Evolutionary conservation across 31 red algal species (phyloP).

Genomic region (Odonthalia washingtoniensis): DNA sequence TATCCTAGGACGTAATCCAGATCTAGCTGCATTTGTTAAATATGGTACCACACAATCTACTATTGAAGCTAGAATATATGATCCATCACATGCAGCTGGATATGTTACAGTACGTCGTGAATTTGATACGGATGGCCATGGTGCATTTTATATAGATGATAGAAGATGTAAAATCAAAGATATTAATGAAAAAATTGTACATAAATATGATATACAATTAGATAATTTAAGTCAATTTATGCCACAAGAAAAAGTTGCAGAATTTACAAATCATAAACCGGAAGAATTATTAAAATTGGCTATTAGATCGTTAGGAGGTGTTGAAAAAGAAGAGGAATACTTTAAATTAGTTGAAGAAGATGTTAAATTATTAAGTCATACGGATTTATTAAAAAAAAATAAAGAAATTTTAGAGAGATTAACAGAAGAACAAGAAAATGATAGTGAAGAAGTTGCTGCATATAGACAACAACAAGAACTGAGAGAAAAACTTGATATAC

Average conservation of each 20-base stretch:
- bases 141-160: slow-evolving; percentile 75
- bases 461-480: slow-evolving; percentile 49
- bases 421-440: slow-evolving; percentile 58
- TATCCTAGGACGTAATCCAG: slow-evolving; percentile 73
- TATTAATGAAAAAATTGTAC: slow-evolving; percentile 50
- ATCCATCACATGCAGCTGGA: slow-evolving; percentile 38
- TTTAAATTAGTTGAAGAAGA: slow-evolving; percentile 53
- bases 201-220: slow-evolving; percentile 89
- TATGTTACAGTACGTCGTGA: slow-evolving; percentile 45
- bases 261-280: slow-evolving; percentile 81
- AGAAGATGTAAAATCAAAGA: slow-evolving; percentile 21
- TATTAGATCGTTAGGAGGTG: slow-evolving; percentile 76
- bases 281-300: slow-evolving; percentile 79
- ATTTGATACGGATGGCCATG: slow-evolving; percentile 74
- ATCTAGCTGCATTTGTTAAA: slow-evolving; percentile 81
- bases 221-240: slow-evolving; percentile 98
- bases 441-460: slow-evolving; percentile 60
- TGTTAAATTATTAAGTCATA: slow-evolving; percentile 24
- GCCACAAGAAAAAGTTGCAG: slow-evolving; percentile 94
- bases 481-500: slow-evolving; percentile 36
- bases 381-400: slow-evolving; percentile 30
- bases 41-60: slow-evolving; percentile 68
- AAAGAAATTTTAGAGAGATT: slow-evolving; percentile 47
- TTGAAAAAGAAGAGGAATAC: slow-evolving; percentile 43
- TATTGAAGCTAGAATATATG: slow-evolving; percentile 80